Conservation (phyloP, 148 eudicot species). For the Rhododendron williamsianum region DNA sequence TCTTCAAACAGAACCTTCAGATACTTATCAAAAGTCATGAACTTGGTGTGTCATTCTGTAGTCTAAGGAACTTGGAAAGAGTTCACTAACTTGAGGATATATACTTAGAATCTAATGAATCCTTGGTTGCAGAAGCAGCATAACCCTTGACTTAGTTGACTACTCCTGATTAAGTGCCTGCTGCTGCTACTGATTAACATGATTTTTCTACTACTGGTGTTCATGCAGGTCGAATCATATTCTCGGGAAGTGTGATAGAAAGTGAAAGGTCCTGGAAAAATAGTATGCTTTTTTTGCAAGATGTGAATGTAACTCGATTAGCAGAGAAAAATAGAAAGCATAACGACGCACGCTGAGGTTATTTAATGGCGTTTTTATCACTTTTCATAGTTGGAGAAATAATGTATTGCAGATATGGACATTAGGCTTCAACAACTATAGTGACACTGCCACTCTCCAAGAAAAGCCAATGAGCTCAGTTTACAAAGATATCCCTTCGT, state of each 20-base stretch:
- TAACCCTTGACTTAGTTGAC: neutral
- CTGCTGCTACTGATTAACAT: neutral
- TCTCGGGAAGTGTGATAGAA: neutral
- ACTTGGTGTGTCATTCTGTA: neutral
- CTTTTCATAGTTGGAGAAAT: neutral
- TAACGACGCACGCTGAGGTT: neutral
- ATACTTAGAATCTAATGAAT: neutral
- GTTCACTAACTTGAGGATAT: neutral
- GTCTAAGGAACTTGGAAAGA: neutral
- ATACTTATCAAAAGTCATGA: neutral
- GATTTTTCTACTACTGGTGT: neutral
- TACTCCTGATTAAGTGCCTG: neutral
- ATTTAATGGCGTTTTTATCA: neutral
- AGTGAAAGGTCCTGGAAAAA: neutral
- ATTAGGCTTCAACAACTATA: slow-evolving; percentile 15
- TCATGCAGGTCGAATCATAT: neutral
- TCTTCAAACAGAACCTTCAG: neutral
- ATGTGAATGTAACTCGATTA: neutral
- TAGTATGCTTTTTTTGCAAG: neutral
- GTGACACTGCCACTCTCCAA: slow-evolving; percentile 21
- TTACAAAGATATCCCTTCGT: neutral
- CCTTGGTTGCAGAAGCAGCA: neutral
- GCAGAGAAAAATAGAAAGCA: neutral
- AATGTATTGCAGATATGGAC: slow-evolving; percentile 12
- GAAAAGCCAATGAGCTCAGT: slow-evolving; percentile 14